Conservation (phyloP, 345 rosid species). For the Atalantia buxifolia region DNA sequence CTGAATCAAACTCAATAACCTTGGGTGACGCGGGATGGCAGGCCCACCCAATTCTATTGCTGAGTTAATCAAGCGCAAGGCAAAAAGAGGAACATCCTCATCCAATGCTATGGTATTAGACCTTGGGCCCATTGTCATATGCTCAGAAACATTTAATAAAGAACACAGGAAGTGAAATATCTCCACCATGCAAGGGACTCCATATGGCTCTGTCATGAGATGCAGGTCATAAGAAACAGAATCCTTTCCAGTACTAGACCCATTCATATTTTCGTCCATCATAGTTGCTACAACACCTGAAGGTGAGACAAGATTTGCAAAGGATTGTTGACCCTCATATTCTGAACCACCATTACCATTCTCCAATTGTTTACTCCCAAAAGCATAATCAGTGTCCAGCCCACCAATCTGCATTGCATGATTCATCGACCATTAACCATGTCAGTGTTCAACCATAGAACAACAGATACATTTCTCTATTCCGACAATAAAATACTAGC, state of each 20-base stretch:
- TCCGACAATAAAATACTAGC: neutral
- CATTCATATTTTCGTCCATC: slow-evolving; percentile 60
- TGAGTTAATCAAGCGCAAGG: slow-evolving; percentile 91
- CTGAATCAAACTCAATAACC: slow-evolving; percentile 83
- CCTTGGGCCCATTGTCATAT: slow-evolving; percentile 67
- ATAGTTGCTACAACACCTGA: slow-evolving; percentile 20
- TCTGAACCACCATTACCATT: slow-evolving; percentile 71
- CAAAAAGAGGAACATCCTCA: slow-evolving; percentile 96
- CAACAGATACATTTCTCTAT: neutral
- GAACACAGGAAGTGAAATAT: slow-evolving; percentile 91
- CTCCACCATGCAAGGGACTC: slow-evolving; percentile 97
- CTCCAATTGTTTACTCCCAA: slow-evolving; percentile 65
- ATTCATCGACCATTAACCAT: slow-evolving; percentile 1
- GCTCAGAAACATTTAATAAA: slow-evolving; percentile 72
- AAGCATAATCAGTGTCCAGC: slow-evolving; percentile 67
- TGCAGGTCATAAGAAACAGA: slow-evolving; percentile 68
- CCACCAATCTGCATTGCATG: slow-evolving; percentile 76
- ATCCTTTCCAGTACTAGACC: slow-evolving; percentile 59
- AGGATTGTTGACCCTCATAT: slow-evolving; percentile 57
- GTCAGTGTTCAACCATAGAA: neutral
- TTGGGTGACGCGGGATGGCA: slow-evolving; percentile 72
- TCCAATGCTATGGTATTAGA: slow-evolving; percentile 84
- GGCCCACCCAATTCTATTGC: slow-evolving; percentile 90
- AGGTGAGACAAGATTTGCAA: slow-evolving; percentile 22
- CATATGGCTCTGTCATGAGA: slow-evolving; percentile 88